Evolutionary conservation across 192 early-diverging fungal species (phyloP).

Genomic region (Paraglomus occultum): DNA sequence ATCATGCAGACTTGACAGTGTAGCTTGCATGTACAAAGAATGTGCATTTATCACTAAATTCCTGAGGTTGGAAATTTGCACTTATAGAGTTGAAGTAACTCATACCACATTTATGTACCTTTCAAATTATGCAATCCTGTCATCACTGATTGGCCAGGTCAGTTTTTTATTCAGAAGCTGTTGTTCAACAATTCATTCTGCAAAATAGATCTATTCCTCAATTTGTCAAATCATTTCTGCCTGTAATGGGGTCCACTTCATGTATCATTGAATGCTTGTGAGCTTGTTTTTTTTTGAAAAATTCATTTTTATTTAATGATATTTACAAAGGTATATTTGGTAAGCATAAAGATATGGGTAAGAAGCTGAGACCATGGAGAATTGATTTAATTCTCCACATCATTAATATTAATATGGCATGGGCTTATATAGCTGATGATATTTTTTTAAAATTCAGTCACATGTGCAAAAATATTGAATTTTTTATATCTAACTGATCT

Average conservation of each 20-base stretch:
- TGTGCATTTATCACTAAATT: too few relatives aligned
- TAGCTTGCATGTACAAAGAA: too few relatives aligned
- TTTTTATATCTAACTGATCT: not conserved
- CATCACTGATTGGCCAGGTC: slow-evolving; percentile 1
- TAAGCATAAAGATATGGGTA: not conserved
- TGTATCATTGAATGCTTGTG: slow-evolving; percentile 5
- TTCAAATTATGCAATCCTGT: too few relatives aligned
- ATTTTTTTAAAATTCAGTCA: slow-evolving; percentile 3
- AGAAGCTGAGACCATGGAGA: slow-evolving; percentile 11
- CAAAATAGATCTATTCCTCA: too few relatives aligned
- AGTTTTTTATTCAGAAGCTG: not conserved
- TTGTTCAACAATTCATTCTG: not conserved
- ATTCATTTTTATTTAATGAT: slow-evolving; percentile 1
- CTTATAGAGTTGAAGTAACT: too few relatives aligned
- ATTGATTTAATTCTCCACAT: slow-evolving; percentile 26
- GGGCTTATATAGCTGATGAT: not conserved
- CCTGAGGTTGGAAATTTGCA: too few relatives aligned
- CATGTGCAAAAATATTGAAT: not conserved
- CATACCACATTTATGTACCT: too few relatives aligned
- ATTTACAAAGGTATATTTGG: slow-evolving; percentile 16
- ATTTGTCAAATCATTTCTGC: too few relatives aligned
- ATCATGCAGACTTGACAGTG: too few relatives aligned
- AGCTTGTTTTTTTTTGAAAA: slow-evolving; percentile 11
- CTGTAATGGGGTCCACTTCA: not conserved
- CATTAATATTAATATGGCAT: slow-evolving; percentile 17